Evolutionary conservation across 192 early-diverging fungal species (phyloP), one percentile per base, ranked within the genome.

Genomic region (Coemansia sp.): DNA sequence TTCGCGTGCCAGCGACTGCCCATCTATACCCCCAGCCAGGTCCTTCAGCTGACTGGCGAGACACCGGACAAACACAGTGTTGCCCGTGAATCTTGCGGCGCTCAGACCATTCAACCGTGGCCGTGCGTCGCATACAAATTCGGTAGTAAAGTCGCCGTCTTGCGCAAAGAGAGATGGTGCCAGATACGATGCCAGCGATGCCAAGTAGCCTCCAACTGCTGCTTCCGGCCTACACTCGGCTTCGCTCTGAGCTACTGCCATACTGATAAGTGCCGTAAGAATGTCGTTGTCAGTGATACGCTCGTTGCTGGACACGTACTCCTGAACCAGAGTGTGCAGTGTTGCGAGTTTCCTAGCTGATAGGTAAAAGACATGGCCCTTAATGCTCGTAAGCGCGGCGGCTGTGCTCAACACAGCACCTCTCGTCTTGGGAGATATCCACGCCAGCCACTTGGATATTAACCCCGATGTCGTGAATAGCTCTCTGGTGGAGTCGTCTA

Each of bases 261-360:
- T 59, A 22, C 68, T 70, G 16, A 67, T 45, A 4, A 65, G 37
- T 0, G 74, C 60, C 9, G 50, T 49, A 10, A 75, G 49, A 38
- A 75, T 59, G 20, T 75, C 74, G 61, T 75, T 75, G 18, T 59
- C 59, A 0, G 74, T 70, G 1, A 62, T 16, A 16, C 66, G 72
- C 34, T 29, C 29, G 24, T 16, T 24, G 29, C 16, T 13, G 10
- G 50, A 9, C 20, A 53, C 20, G 13, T 53, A 11, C 24, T 30
- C 50, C 1, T 10, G 11, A 53, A 24, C 22, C 12, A 53, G 16
- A 30, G 24, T 9, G 24, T 30, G 50, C 24, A 53, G 50, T 3
- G 24, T 11, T 13, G 22, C 24, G 3, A 53, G 20, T 9, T 9
- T 16, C 20, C 24, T 53, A 13, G 50, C 10, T 32, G 64, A 41